Conservation (phyloP, 495 filamentous ascomycete genomes). For the Umbilicaria muhlenbergii region DNA sequence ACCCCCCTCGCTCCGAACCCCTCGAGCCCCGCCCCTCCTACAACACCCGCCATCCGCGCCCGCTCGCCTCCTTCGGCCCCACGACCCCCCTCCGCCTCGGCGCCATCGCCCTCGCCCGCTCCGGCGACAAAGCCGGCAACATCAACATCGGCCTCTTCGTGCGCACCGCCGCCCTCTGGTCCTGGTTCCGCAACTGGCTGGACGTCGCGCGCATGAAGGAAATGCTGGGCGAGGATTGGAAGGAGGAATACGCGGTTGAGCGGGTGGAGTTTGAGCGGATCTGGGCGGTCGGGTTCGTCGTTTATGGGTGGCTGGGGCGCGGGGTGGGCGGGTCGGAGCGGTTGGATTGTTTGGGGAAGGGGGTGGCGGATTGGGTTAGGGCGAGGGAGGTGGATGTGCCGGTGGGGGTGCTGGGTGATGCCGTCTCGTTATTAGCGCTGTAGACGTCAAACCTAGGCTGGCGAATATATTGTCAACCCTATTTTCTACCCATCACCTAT, state of each 20-base stretch:
- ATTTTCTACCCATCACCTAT: too few species aligned
- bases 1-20: background rate
- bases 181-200: constrained; percentile 17
- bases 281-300: constrained; percentile 17
- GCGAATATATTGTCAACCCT: too few species aligned
- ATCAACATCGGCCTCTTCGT: constrained; percentile 18
- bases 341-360: constrained; percentile 18
- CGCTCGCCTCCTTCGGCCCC: constrained; percentile 2
- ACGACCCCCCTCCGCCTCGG: constrained; percentile 9
- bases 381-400: constrained; percentile 14
- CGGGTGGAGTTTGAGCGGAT: constrained; percentile 9
- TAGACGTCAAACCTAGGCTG: too few species aligned
- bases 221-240: constrained; percentile 15
- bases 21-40: background rate
- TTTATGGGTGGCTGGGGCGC: constrained; percentile 12
- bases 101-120: constrained; percentile 15
- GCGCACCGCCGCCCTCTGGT: constrained; percentile 9
- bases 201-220: constrained; percentile 9
- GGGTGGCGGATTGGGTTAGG: constrained; percentile 17
- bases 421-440: too few species aligned
- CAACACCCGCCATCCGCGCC: background rate
- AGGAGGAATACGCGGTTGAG: constrained; percentile 9
- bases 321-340: constrained; percentile 15
- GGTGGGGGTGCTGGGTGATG: constrained; percentile 5
- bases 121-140: constrained; percentile 19